phyloP scores from a whole-genome alignment of 1,284 basidiomycete species.

The Schizophyllum amplum region DNA sequence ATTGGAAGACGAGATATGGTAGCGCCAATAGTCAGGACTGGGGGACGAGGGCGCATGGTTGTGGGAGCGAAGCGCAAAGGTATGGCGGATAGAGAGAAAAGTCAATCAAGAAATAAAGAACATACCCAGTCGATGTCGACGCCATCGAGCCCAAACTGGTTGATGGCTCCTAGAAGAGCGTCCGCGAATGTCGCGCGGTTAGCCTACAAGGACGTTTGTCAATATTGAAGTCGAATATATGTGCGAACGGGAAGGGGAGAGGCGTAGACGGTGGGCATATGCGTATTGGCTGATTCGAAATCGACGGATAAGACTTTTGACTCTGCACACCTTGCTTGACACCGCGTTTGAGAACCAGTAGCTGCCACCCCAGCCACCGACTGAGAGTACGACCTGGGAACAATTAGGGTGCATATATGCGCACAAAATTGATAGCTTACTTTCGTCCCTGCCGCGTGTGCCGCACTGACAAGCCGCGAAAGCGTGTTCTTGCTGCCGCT shows the following conservation, averaged over 20 bases:
- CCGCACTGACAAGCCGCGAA: slow-evolving; percentile 39
- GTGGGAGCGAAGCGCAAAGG: too few species aligned
- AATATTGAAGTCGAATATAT: slow-evolving; percentile 1
- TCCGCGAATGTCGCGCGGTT: slow-evolving; percentile 52
- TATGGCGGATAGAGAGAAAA: slow-evolving; percentile 4
- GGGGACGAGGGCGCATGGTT: too few species aligned
- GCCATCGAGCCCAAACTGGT: slow-evolving; percentile 60
- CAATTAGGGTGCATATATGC: slow-evolving; percentile 25
- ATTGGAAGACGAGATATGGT: too few species aligned
- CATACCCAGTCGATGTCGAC: slow-evolving; percentile 70
- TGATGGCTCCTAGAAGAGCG: slow-evolving; percentile 52
- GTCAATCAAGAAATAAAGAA: neutral
- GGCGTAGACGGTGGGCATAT: neutral
- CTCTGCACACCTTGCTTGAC: slow-evolving; percentile 19
- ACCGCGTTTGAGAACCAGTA: slow-evolving; percentile 17
- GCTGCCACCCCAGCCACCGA: slow-evolving; percentile 5
- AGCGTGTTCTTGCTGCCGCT: slow-evolving; percentile 39
- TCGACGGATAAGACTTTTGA: too few species aligned
- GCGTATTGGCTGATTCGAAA: neutral
- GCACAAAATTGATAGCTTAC: slow-evolving; percentile 48
- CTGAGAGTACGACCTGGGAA: neutral
- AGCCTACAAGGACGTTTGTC: too few species aligned
- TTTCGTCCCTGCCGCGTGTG: slow-evolving; percentile 40
- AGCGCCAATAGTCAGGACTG: too few species aligned
- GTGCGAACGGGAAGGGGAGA: too few species aligned